Evolutionary conservation across 768 basidiomycete species (phyloP), one percentile per base, ranked within the genome.

Genomic region (Russula lepida): DNA sequence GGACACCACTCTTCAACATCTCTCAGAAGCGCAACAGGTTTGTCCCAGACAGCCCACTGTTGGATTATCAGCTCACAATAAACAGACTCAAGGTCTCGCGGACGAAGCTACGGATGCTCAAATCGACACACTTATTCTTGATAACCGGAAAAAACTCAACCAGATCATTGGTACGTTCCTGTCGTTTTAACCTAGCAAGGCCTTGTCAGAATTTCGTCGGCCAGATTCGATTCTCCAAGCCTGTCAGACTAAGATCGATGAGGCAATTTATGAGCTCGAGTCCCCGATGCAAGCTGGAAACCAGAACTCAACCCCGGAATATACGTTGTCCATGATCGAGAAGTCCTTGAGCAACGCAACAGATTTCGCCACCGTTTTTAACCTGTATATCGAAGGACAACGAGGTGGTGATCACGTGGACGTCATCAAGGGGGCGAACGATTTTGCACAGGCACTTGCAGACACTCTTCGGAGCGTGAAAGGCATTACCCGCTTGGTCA

Each of bases 271-370:
- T 74, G 97, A 98, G 73, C 81, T 99, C 44, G 95, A 99, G 73
- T 97, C 97, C 4, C 92, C 93, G 2, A 88, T 90, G 43, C 91
- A 93, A 68, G 88, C 89, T 4, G 97, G 95, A 39, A 98, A 98
- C 74, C 81, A 88, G 67, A 95, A 91, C 70, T 92, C 95, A n/a
- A 98, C 97, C 0, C 97, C 97, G 4, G 95, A 98, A 71, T 98
- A 98, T 72, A 95, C 94, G 1, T 78, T 98, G 19, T 97, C 97
- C 1, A 95, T 98, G 88, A 92, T 98, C 69, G 97, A 99, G 73
- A 98, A 98, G 75, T 88, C 93, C 1, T 76, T 88, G 71, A 95
- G 90, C 72, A 95, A 89, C 68, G 92, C 95, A 17, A 98, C 86
- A 50, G 95, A 99, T 69, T 98, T 99, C 69, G 97, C 95, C 11